phyloP scores from a whole-genome alignment of 2,329 filamentous ascomycete species.

The Claviceps humidiphila region DNA sequence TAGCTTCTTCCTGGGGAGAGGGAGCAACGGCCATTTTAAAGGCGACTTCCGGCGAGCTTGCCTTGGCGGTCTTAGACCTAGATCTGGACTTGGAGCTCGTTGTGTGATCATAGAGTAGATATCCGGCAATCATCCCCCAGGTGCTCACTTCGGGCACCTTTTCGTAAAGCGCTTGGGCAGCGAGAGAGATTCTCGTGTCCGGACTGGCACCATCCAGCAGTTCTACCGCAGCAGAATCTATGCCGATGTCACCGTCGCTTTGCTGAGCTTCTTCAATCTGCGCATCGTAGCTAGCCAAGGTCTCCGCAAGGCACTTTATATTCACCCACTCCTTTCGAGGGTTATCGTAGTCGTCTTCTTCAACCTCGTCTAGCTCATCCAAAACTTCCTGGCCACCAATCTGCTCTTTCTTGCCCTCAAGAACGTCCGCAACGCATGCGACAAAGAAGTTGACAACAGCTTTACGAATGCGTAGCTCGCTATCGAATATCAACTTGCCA shows the following conservation, averaged over 20 bases:
- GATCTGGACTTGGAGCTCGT: slow-evolving; percentile 39
- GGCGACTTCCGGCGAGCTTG: slow-evolving; percentile 40
- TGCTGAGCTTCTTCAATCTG: slow-evolving; percentile 47
- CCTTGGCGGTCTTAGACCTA: slow-evolving; percentile 35
- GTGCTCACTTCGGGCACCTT: slow-evolving; percentile 67
- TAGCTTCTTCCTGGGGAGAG: slow-evolving; percentile 62
- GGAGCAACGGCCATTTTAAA: slow-evolving; percentile 64
- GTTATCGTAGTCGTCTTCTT: slow-evolving; percentile 64
- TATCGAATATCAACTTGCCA: slow-evolving; percentile 79
- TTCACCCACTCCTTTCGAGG: slow-evolving; percentile 79
- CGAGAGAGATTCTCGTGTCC: slow-evolving; percentile 75
- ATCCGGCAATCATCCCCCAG: slow-evolving; percentile 82
- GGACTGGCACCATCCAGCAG: slow-evolving; percentile 50
- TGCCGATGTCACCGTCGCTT: slow-evolving; percentile 27
- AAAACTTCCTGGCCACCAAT: slow-evolving; percentile 68
- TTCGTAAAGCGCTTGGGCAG: slow-evolving; percentile 74
- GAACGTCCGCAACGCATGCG: slow-evolving; percentile 71
- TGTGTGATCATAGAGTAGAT: slow-evolving; percentile 86
- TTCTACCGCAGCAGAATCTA: slow-evolving; percentile 35
- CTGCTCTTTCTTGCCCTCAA: slow-evolving; percentile 67
- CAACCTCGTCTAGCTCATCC: slow-evolving; percentile 58
- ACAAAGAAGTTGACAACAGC: slow-evolving; percentile 85
- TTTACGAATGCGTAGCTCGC: slow-evolving; percentile 71
- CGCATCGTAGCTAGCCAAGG: slow-evolving; percentile 66
- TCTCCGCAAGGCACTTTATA: slow-evolving; percentile 79